A percentile compares a stretch with the other conserved stretches of the same genome.
phyloP scores from a whole-genome alignment of 441 rosid species.

The Mallotus repandus region DNA sequence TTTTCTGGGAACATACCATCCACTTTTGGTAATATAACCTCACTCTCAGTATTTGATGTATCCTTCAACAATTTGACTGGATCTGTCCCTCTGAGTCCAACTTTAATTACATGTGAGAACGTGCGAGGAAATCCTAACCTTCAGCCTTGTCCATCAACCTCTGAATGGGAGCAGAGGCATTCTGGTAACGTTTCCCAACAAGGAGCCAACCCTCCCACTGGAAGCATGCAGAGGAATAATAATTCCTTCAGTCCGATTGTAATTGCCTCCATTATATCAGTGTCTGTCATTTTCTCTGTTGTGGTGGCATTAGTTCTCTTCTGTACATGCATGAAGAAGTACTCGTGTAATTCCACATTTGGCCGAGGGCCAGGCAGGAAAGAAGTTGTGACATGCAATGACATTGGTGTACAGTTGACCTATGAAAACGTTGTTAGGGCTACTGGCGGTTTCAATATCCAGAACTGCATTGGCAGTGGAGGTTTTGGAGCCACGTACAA shows the following conservation, averaged over 20 bases:
- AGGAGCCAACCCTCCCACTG: constrained; percentile 27
- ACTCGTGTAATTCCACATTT: constrained; percentile 27
- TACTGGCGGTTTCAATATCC: constrained; percentile 43
- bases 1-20: constrained; percentile 44
- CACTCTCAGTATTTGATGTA: constrained; percentile 39
- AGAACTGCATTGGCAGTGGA: constrained; percentile 55
- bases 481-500: constrained; percentile 61
- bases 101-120: constrained; percentile 29
- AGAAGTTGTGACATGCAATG: constrained; percentile 39
- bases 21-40: constrained; percentile 28
- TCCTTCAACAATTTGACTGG: constrained; percentile 51
- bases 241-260: constrained; percentile 36
- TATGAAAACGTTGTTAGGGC: constrained; percentile 52
- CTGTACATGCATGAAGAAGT: constrained; percentile 38
- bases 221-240: constrained; percentile 19
- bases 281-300: constrained; percentile 39
- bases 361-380: constrained; percentile 37
- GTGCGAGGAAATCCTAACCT: constrained; percentile 43
- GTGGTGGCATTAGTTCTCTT: constrained; percentile 37
- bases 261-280: constrained; percentile 45
- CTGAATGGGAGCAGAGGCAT: constrained; percentile 38
- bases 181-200: constrained; percentile 36
- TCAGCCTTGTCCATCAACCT: constrained; percentile 35
- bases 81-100: constrained; percentile 31
- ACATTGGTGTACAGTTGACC: constrained; percentile 44